phyloP scores from a whole-genome alignment of 2,329 filamentous ascomycete species.

The Xylaria hypoxylon region DNA sequence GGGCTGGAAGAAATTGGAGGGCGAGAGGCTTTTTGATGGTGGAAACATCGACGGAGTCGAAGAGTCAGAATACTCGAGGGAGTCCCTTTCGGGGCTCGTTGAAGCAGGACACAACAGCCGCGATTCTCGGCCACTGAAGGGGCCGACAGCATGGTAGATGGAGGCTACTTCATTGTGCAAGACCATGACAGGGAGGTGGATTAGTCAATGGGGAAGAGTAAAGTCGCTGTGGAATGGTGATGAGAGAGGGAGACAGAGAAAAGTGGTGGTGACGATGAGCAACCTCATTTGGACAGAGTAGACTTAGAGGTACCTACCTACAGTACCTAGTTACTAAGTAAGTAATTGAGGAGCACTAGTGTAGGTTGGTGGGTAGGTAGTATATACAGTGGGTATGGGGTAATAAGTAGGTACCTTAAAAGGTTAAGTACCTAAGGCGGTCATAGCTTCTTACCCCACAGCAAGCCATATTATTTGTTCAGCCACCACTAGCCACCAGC shows the following conservation, averaged over 20 bases:
- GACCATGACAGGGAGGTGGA: conserved; percentile 5
- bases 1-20: neutral
- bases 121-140: conserved; percentile 41
- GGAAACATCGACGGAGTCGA: conserved; percentile 43
- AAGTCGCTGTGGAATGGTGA: neutral
- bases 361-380: neutral
- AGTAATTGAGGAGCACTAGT: neutral
- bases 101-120: conserved; percentile 44
- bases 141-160: conserved; percentile 41
- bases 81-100: conserved; percentile 43
- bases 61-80: conserved; percentile 44
- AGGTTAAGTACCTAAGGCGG: neutral
- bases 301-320: too few relatives aligned
- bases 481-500: neutral
- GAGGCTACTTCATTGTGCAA: neutral
- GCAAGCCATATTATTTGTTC: neutral
- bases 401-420: neutral
- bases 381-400: conserved; percentile 1
- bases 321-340: neutral
- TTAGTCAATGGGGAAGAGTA: neutral
- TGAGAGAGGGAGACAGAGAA: neutral
- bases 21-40: conserved; percentile 8
- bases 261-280: neutral
- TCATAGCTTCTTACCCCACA: conserved; percentile 5
- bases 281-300: too few relatives aligned